Evolutionary conservation across 2,329 filamentous ascomycete genomes (phyloP).

Genomic region (Tolypocladium tundrense): DNA sequence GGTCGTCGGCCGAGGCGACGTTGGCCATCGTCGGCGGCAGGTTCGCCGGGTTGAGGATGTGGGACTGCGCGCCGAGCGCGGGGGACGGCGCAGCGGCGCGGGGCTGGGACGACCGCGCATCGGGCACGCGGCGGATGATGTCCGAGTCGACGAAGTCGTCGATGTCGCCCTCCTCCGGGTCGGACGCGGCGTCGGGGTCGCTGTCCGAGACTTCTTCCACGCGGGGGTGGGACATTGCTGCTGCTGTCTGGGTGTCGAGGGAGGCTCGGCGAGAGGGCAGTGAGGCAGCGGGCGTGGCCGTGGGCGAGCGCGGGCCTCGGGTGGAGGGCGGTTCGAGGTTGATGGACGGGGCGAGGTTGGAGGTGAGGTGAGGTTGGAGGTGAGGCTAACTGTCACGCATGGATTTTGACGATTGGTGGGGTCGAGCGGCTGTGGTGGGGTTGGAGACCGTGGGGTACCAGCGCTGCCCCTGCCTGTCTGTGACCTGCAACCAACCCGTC

Average conservation of each 20-base stretch:
- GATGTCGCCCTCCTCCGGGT: conserved; percentile 82
- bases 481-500: neutral
- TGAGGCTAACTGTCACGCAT: neutral
- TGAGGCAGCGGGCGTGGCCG: neutral
- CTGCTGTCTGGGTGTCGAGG: neutral
- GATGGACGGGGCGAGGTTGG: neutral
- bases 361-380: neutral
- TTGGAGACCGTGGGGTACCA: neutral
- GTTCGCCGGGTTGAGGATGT: conserved; percentile 18
- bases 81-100: conserved; percentile 10
- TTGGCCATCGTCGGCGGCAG: conserved; percentile 17
- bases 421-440: neutral
- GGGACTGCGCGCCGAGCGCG: conserved; percentile 9
- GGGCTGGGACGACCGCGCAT: conserved; percentile 17
- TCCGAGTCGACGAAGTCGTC: conserved; percentile 50
- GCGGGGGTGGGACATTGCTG: conserved; percentile 68
- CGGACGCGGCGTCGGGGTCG: conserved; percentile 53
- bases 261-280: neutral
- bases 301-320: neutral
- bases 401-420: neutral
- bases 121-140: conserved; percentile 38
- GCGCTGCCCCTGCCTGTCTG: neutral
- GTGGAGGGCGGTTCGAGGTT: neutral
- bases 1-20: conserved; percentile 30
- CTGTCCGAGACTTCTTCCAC: conserved; percentile 89